Evolutionary conservation across 345 rosid genomes (phyloP).

Genomic region (Acer negundo): DNA sequence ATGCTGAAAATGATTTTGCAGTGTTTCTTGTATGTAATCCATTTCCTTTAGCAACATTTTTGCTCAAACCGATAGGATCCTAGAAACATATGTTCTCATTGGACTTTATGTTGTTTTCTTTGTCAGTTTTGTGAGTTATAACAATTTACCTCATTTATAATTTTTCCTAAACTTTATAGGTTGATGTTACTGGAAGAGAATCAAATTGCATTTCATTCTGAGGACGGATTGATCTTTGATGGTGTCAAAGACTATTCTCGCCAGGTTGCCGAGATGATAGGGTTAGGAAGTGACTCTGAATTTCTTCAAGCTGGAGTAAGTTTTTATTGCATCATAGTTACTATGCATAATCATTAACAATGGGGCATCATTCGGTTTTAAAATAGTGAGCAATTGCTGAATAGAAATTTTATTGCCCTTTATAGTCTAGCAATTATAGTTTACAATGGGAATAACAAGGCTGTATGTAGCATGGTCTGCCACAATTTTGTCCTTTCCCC

Average conservation of each 20-base stretch:
- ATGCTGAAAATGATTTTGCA: constrained; percentile 18
- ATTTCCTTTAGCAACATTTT: neutral
- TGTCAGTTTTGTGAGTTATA: neutral
- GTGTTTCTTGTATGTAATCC: constrained; percentile 12
- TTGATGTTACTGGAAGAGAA: constrained; percentile 97
- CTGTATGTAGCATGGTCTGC: neutral
- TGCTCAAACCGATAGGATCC: neutral
- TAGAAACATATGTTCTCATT: neutral
- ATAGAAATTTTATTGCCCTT: neutral
- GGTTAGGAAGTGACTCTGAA: constrained; percentile 87
- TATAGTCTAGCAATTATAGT: neutral
- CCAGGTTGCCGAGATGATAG: constrained; percentile 96
- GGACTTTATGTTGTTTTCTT: neutral
- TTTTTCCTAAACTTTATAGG: constrained; percentile 36
- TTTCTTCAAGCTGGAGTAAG: constrained; percentile 95
- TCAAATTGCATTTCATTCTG: constrained; percentile 94
- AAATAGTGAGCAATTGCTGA: constrained; percentile 4
- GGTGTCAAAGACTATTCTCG: constrained; percentile 96
- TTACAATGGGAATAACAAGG: neutral
- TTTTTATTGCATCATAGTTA: constrained; percentile 21
- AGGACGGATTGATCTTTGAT: constrained; percentile 80
- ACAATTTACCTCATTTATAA: constrained; percentile 6
- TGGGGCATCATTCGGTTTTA: neutral
- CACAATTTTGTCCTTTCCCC: neutral
- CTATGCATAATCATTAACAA: constrained; percentile 20